These are phyloP conservation scores for Sporisorium scitamineum DNA, from an alignment of 1,284 basidiomycete species.

Conservation along the genomic window DNA sequence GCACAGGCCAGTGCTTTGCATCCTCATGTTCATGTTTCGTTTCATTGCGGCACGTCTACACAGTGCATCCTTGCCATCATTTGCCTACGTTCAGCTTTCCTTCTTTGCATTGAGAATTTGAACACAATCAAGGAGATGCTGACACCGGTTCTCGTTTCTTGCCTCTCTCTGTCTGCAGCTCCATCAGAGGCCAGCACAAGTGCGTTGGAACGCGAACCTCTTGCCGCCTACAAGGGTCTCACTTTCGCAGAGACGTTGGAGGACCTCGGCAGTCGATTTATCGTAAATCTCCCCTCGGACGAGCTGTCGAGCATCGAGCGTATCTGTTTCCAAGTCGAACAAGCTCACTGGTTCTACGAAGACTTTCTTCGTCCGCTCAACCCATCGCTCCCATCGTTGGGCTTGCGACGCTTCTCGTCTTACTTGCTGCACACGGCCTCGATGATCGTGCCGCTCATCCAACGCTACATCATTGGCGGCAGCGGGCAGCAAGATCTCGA, in stretches of 20 bases:
- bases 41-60: slow-evolving; percentile 18
- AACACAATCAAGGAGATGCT: not conserved
- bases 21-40: slow-evolving; percentile 26
- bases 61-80: not conserved
- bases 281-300: slow-evolving; percentile 93
- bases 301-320: slow-evolving; percentile 91
- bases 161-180: slow-evolving; percentile 5
- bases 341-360: slow-evolving; percentile 99
- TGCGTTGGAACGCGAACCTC: slow-evolving; percentile 34
- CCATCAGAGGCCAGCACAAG: slow-evolving; percentile 43
- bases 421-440: slow-evolving; percentile 75
- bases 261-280: slow-evolving; percentile 78
- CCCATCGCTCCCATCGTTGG: slow-evolving; percentile 81
- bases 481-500: slow-evolving; percentile 62
- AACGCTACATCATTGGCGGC: slow-evolving; percentile 61
- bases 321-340: slow-evolving; percentile 98
- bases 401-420: slow-evolving; percentile 90
- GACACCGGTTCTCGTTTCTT: slow-evolving; percentile 2
- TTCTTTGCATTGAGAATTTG: not conserved
- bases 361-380: slow-evolving; percentile 91
- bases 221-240: slow-evolving; percentile 50
- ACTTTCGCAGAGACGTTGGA: slow-evolving; percentile 68
- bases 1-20: slow-evolving; percentile 46
- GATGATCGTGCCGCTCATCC: slow-evolving; percentile 65
- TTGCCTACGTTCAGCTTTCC: slow-evolving; percentile 1